phyloP scores from a whole-genome alignment of 805 yeast genomes.

The Wickerhamiella qilinensis region DNA sequence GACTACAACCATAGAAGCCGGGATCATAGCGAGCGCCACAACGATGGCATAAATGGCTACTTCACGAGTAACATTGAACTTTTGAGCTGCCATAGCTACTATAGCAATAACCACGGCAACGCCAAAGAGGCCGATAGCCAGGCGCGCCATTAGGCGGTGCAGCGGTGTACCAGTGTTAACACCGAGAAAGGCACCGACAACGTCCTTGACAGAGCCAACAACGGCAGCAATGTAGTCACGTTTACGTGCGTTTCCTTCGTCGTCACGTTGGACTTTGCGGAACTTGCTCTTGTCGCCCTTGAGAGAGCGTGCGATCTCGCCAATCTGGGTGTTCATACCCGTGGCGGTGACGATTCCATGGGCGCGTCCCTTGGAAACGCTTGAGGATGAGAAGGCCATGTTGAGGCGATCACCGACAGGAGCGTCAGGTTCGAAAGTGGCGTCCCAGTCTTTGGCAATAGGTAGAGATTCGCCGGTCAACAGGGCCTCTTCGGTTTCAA shows the following conservation, averaged over 20 bases:
- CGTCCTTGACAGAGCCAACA: slow-evolving; percentile 33
- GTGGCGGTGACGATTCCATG: slow-evolving; percentile 50
- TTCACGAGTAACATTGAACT: slow-evolving; percentile 53
- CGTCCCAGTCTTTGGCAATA: slow-evolving; percentile 35
- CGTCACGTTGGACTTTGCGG: slow-evolving; percentile 27
- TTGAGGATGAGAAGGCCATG: slow-evolving; percentile 53
- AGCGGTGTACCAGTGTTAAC: slow-evolving; percentile 68
- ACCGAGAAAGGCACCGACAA: slow-evolving; percentile 57
- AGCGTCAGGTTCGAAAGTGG: slow-evolving; percentile 26
- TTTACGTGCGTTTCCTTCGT: slow-evolving; percentile 28
- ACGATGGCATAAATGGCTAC: slow-evolving; percentile 84
- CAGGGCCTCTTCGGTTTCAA: slow-evolving; percentile 56
- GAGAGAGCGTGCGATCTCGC: slow-evolving; percentile 49
- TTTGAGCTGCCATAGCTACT: slow-evolving; percentile 74
- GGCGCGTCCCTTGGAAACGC: slow-evolving; percentile 62
- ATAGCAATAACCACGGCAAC: slow-evolving; percentile 78
- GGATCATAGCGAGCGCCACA: slow-evolving; percentile 69
- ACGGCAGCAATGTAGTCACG: slow-evolving; percentile 33
- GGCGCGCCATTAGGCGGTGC: slow-evolving; percentile 55
- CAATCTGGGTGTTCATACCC: slow-evolving; percentile 61
- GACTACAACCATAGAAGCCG: slow-evolving; percentile 65
- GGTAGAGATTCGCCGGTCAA: slow-evolving; percentile 55
- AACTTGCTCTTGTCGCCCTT: slow-evolving; percentile 26
- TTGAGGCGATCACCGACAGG: slow-evolving; percentile 64
- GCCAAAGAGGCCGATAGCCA: slow-evolving; percentile 55